Evolutionary conservation across 179 eudicot species (phyloP), one percentile per base, ranked within the genome.

Genomic region (Spergularia azorica): DNA sequence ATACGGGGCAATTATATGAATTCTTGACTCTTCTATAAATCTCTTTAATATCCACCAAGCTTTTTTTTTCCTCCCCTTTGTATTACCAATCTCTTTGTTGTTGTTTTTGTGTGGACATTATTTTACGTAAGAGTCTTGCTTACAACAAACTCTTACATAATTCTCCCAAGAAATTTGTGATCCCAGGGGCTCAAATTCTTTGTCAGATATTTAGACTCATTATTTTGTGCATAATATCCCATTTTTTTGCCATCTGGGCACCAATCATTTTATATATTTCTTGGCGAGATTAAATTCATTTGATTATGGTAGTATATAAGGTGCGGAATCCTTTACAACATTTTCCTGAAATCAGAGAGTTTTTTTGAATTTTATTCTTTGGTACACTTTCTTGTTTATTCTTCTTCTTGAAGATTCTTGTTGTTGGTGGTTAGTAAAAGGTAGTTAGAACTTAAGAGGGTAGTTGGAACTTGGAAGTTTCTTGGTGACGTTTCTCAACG

Each of bases 81-180:
- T 65, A 11, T 63, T 66, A 67, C 78, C 38, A 50, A 17, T 73
- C 62, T 61, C 62, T 57, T 32, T 55, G 38, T 64, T 82, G 36
- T 32, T 32, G 36, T 32, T 32, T 32, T 32, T 36, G 70, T 82
- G 82, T 82, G 85, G 82, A 78, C 82, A 78, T 48, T 20, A 79
- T 61, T 78, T 80, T 76, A 70, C 83, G 83, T 80, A 80, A 76
- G 72, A 63, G 76, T 57, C 20, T 79, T 79, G 82, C 76, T 71
- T 38, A 15, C 32, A 64, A 26, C 69, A 74, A 78, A 71, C 72
- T 75, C 83, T 80, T 59, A 18, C 74, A 26, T 57, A 55, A 16
- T 72, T 63, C 63, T 43, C 77, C 68, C 79, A 67, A 55, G 21
- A 59, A 66, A 54, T 54, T 77, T 77, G 76, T 81, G 72, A 74